Conservation (phyloP, 371 early-diverging fungal genomes). For the Apophysomyces elegans region DNA sequence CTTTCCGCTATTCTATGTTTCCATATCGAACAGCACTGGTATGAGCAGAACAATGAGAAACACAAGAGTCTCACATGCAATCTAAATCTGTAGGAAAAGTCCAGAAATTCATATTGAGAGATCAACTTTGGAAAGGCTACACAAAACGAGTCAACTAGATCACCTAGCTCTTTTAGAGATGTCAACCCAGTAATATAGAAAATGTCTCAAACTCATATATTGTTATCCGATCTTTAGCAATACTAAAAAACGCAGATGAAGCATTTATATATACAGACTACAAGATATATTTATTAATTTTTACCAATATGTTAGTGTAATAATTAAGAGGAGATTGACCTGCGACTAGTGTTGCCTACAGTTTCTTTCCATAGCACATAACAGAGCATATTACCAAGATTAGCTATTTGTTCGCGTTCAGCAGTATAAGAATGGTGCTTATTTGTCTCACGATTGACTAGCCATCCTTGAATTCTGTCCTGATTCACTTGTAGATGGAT, state of each 20-base stretch:
- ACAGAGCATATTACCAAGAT: slow-evolving; percentile 33
- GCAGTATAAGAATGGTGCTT: slow-evolving; percentile 25
- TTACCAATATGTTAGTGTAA: too few relatives aligned
- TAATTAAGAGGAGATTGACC: too few relatives aligned
- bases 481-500: slow-evolving; percentile 32
- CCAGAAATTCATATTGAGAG: slow-evolving; percentile 37
- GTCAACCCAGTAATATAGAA: too few relatives aligned
- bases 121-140: slow-evolving; percentile 26
- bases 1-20: not conserved
- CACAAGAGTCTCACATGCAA: not conserved
- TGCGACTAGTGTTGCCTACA: not conserved
- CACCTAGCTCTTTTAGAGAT: too few relatives aligned
- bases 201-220: too few relatives aligned
- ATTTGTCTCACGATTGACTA: slow-evolving; percentile 41
- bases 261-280: too few relatives aligned
- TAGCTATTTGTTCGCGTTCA: slow-evolving; percentile 40
- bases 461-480: slow-evolving; percentile 33
- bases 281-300: too few relatives aligned
- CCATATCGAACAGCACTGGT: slow-evolving; percentile 28
- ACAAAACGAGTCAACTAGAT: slow-evolving; percentile 19
- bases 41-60: not conserved
- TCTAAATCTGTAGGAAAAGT: slow-evolving; percentile 28
- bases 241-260: too few relatives aligned
- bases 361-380: slow-evolving; percentile 37
- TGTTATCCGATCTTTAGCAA: too few relatives aligned